phyloP scores from a whole-genome alignment of 1,284 basidiomycete genomes.

The Clitocybe nebularis region DNA sequence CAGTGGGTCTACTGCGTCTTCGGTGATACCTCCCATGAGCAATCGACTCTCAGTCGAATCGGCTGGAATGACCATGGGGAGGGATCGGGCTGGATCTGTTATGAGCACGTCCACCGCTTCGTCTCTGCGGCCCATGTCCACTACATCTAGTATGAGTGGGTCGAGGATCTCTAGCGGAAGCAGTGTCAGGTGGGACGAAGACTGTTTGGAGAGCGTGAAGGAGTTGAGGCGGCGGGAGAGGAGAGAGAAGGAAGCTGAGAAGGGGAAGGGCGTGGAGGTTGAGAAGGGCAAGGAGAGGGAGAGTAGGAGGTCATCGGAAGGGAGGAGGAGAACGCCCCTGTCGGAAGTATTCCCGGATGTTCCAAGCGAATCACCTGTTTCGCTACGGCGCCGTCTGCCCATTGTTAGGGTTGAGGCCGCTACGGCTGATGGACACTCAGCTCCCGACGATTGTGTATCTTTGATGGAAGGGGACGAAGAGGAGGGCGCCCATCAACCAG shows the following conservation, averaged over 20 bases:
- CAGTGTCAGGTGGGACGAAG: constrained; percentile 65
- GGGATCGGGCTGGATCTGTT: constrained; percentile 35
- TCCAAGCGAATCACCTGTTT: constrained; percentile 9
- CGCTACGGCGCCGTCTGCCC: constrained; percentile 21
- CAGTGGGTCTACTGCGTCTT: constrained; percentile 33
- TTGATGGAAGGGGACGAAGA: constrained; percentile 15
- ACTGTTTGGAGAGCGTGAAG: constrained; percentile 48
- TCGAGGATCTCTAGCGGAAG: constrained; percentile 48
- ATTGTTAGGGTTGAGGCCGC: constrained; percentile 49
- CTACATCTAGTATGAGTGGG: constrained; percentile 37
- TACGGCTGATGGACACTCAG: constrained; percentile 45
- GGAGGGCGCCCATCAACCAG: constrained; percentile 6
- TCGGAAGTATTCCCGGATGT: constrained; percentile 46
- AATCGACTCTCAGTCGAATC: constrained; percentile 47
- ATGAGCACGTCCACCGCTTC: constrained; percentile 41
- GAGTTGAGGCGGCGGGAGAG: constrained; percentile 48
- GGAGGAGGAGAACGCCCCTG: constrained; percentile 43
- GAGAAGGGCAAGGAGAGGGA: constrained; percentile 23
- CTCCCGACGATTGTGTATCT: constrained; percentile 23
- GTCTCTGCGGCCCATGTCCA: constrained; percentile 56
- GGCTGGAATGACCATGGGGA: constrained; percentile 20
- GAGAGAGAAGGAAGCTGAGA: constrained; percentile 28
- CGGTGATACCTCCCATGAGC: constrained; percentile 10
- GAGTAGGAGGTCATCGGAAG: constrained; percentile 33
- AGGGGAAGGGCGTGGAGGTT: constrained; percentile 22